A percentile compares a stretch with the other conserved stretches of the same genome.
These are phyloP conservation scores for Diddensiella caesifluorescens DNA, from an alignment of 805 yeast genomes.

Conservation along the genomic window DNA sequence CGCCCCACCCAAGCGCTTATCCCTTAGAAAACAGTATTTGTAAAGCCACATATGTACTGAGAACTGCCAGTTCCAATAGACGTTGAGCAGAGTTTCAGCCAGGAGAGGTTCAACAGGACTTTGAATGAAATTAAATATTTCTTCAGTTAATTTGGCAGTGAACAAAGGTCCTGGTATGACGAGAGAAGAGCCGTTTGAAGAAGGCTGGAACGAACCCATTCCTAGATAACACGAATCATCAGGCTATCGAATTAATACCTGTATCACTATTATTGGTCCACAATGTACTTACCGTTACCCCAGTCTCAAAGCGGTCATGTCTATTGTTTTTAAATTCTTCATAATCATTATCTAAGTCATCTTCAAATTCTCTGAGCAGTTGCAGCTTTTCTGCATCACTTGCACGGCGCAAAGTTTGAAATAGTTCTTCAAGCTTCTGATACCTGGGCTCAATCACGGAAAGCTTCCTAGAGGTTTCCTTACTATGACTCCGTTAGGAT, in stretches of 20 bases:
- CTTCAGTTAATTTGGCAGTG: constrained; percentile 1
- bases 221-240: neutral
- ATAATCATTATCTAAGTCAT: neutral
- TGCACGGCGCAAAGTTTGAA: neutral
- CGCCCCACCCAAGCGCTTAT: constrained; percentile 7
- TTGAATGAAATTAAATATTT: constrained; percentile 5
- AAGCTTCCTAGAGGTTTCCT: constrained; percentile 1
- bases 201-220: neutral
- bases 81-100: constrained; percentile 1
- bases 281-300: neutral
- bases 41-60: constrained; percentile 8
- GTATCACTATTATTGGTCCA: neutral
- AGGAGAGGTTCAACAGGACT: neutral
- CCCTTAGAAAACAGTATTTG: constrained; percentile 8
- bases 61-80: constrained; percentile 9
- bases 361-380: neutral
- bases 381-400: neutral
- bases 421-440: constrained; percentile 1
- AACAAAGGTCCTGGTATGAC: constrained; percentile 7
- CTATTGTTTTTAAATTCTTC: neutral
- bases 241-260: constrained; percentile 1
- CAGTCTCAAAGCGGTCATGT: constrained; percentile 1
- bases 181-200: neutral
- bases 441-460: neutral
- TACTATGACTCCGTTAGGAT: neutral